phyloP scores from a whole-genome alignment of 495 filamentous ascomycete genomes.

The Aspergillus egyptiacus region DNA sequence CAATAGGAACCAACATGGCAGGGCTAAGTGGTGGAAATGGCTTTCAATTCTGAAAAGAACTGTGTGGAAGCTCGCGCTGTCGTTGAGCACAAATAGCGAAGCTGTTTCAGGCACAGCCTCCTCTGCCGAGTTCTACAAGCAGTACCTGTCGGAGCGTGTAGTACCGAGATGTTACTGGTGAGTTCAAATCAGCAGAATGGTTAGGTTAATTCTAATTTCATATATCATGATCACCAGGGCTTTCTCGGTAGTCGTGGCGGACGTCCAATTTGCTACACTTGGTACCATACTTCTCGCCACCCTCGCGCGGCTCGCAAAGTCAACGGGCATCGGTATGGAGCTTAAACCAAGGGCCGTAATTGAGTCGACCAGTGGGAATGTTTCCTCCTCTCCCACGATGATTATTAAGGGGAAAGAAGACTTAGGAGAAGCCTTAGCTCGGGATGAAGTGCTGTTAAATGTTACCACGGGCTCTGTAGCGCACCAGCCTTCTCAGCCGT shows the following conservation, averaged over 20 bases:
- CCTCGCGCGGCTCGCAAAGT: constrained; percentile 53
- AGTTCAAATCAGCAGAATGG: constrained; percentile 12
- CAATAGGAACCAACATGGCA: constrained; percentile 76
- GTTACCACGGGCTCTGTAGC: not conserved
- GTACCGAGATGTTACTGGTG: constrained; percentile 44
- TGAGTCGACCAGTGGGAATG: not conserved
- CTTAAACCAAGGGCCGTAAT: constrained; percentile 9
- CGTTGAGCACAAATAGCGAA: constrained; percentile 24
- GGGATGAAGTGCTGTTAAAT: constrained; percentile 6
- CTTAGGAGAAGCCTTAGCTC: constrained; percentile 29
- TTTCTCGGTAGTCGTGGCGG: constrained; percentile 64
- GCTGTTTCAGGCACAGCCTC: not conserved
- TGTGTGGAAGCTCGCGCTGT: constrained; percentile 44
- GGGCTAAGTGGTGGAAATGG: constrained; percentile 66
- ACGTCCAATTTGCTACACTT: constrained; percentile 70
- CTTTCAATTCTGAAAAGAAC: constrained; percentile 61
- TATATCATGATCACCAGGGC: constrained; percentile 45
- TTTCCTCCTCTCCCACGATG: not conserved
- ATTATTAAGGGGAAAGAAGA: constrained; percentile 19
- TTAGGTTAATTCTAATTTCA: not conserved
- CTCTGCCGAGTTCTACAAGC: constrained; percentile 15
- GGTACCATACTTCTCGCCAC: constrained; percentile 67
- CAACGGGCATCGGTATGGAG: constrained; percentile 31
- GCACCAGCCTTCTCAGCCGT: not conserved
- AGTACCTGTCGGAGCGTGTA: constrained; percentile 29